phyloP scores from a whole-genome alignment of 2,329 filamentous ascomycete genomes.

The Westerdykella aurantiaca region DNA sequence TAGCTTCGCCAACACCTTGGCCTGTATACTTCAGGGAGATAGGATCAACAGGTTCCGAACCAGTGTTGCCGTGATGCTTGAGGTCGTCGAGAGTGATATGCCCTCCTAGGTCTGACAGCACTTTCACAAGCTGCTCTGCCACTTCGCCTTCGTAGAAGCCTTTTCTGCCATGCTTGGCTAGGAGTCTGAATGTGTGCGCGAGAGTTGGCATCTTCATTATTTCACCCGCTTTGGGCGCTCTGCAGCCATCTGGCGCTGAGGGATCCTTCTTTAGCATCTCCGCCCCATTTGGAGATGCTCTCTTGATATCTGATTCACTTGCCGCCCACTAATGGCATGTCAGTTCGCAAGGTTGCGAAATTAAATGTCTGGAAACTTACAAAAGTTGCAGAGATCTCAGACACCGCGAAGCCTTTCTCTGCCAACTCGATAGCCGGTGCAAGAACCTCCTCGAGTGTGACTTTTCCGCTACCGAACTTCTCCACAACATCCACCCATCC shows the following conservation, averaged over 20 bases:
- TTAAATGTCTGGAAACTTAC: constrained; percentile 47
- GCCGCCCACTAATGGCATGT: constrained; percentile 58
- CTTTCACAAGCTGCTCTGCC: constrained; percentile 73
- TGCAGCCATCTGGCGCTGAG: constrained; percentile 59
- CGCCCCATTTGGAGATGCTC: constrained; percentile 75
- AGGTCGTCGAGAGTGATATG: constrained; percentile 75
- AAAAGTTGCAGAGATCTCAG: constrained; percentile 64
- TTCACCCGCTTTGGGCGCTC: constrained; percentile 74
- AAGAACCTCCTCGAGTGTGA: constrained; percentile 71
- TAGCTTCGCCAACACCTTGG: constrained; percentile 51
- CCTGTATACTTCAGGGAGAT: constrained; percentile 76
- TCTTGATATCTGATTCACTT: constrained; percentile 58
- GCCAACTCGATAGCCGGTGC: constrained; percentile 77
- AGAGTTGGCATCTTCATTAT: constrained; percentile 81
- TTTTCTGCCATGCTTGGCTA: constrained; percentile 75
- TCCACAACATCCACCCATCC: constrained; percentile 90
- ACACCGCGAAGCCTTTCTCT: constrained; percentile 85
- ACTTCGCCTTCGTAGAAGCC: constrained; percentile 88
- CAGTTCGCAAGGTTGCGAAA: constrained; percentile 3
- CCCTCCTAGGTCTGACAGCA: constrained; percentile 69
- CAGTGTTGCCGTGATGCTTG: constrained; percentile 63
- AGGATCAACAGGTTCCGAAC: constrained; percentile 75
- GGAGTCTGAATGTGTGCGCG: constrained; percentile 70
- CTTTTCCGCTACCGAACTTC: constrained; percentile 80
- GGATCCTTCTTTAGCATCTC: constrained; percentile 84